Base-by-base conservation (phyloP, 805 yeast genomes). In the Ogataea populi-albae region DNA sequence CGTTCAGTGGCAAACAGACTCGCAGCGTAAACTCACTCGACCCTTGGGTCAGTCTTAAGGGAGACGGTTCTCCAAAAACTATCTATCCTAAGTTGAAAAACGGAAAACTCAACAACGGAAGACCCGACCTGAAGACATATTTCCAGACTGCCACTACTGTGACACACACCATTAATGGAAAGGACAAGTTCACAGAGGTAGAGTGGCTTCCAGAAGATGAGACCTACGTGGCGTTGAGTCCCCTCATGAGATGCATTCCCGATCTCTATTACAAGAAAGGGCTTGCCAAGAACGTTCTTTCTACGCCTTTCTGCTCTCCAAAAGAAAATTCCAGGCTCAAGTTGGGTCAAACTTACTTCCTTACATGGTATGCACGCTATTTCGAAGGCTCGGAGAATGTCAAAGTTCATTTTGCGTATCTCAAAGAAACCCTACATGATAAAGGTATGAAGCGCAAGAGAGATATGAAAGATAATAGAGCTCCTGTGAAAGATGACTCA, bases 231-330 rank as follows among this genome's bases (percentile, higher is more conserved):
- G 63, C 71, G 14, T 66, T 87, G 55, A 84, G 81, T 53, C 96
- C 96, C 0, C 58, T 87, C 32, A 72, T 86, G 52, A 72, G 96
- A 62, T 87, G 96, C 63, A 84, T 88, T 4, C 96, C 96, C 2
- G 81, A 81, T 35, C 62, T 73, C 31, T 87, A 84, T 55, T 69
- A 65, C 51, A 72, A 69, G 47, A 81, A 79, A 54, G 91, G 89
- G 6, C 40, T 66, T 23, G 80, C 78, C 20, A 77, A 77, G 47
- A 61, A 65, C 42, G 56, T 61, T 12, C 50, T 64, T 1, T 74
- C 87, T 25, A 93, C 68, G 34, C 96, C 96, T n/a, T 85, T 86
- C 59, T 87, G 96, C 59, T 74, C 85, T 15, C 96, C 96, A 9
- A 67, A 65, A 22, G 89, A 83, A 49, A 71, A 77, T 40, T 50